Percentiles rank a stretch among this genome's conserved stretches.
These are phyloP conservation scores for Lactifluus subvellereus DNA, from an alignment of 768 basidiomycete genomes.

Conservation along the genomic window DNA sequence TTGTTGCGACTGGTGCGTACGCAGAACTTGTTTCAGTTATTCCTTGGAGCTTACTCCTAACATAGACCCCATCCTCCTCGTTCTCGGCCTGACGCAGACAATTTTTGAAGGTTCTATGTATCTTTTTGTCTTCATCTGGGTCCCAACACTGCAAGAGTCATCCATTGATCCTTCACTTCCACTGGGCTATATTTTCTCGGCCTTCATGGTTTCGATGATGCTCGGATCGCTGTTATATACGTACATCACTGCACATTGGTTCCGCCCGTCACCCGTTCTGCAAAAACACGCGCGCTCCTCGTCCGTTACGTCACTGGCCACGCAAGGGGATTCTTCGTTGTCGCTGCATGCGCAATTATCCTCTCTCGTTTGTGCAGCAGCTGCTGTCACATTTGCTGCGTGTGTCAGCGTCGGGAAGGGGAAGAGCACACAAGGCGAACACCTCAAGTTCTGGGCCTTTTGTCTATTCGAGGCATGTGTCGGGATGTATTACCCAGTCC, in stretches of 20 bases:
- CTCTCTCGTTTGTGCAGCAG: slow-evolving; percentile 53
- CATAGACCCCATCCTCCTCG: slow-evolving; percentile 54
- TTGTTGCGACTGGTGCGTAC: slow-evolving; percentile 36
- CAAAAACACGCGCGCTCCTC: slow-evolving; percentile 14
- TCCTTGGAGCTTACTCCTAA: background rate
- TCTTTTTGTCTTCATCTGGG: slow-evolving; percentile 81
- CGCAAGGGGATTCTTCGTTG: slow-evolving; percentile 38
- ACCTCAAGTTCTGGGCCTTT: slow-evolving; percentile 63
- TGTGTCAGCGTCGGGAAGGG: slow-evolving; percentile 37
- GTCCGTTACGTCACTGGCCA: slow-evolving; percentile 7
- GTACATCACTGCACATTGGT: slow-evolving; percentile 32
- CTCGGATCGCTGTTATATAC: slow-evolving; percentile 70
- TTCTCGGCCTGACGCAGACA: slow-evolving; percentile 67
- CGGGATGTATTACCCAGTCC: slow-evolving; percentile 74
- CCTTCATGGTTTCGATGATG: slow-evolving; percentile 81
- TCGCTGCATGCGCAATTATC: slow-evolving; percentile 62
- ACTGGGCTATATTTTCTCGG: slow-evolving; percentile 73
- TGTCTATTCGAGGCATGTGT: slow-evolving; percentile 73
- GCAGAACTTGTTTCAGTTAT: background rate
- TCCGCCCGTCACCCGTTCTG: slow-evolving; percentile 24
- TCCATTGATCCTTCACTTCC: slow-evolving; percentile 46
- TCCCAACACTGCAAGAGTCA: slow-evolving; percentile 64
- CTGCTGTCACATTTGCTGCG: slow-evolving; percentile 49
- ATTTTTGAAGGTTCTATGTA: slow-evolving; percentile 85
- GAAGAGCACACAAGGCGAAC: slow-evolving; percentile 34